Percentiles rank a stretch among this genome's conserved stretches.
Conservation (phyloP, 768 basidiomycete genomes). For the Coprinopsis sp. region DNA sequence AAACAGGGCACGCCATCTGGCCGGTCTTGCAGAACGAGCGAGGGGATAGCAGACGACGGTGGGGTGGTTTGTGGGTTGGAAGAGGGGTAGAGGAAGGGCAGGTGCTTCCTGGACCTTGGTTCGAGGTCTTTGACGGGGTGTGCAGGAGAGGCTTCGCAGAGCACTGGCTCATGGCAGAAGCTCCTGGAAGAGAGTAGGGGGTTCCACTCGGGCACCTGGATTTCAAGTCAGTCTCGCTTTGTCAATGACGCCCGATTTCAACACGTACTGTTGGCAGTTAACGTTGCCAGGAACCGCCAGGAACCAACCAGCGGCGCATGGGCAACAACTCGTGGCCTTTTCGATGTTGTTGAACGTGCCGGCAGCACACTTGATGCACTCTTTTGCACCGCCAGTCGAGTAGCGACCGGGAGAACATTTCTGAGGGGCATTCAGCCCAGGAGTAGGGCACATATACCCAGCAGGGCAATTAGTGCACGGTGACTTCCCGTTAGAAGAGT, state of each 20-base stretch:
- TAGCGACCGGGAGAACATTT: slow-evolving; percentile 23
- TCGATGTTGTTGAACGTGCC: slow-evolving; percentile 24
- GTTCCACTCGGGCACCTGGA: slow-evolving; percentile 20
- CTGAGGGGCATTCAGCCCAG: slow-evolving; percentile 16
- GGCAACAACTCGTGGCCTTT: slow-evolving; percentile 22
- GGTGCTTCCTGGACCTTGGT: slow-evolving; percentile 10
- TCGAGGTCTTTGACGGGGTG: slow-evolving; percentile 12
- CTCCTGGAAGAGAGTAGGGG: slow-evolving; percentile 24
- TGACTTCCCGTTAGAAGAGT: slow-evolving; percentile 12
- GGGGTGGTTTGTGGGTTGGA: background rate
- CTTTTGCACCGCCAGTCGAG: slow-evolving; percentile 17
- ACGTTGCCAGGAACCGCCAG: slow-evolving; percentile 21
- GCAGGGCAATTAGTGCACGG: slow-evolving; percentile 18
- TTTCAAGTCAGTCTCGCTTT: background rate
- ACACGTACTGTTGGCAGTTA: slow-evolving; percentile 20
- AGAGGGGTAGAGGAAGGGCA: slow-evolving; percentile 18
- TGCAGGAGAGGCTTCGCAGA: slow-evolving; percentile 15
- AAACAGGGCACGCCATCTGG: slow-evolving; percentile 22
- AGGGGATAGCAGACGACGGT: background rate
- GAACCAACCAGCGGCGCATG: slow-evolving; percentile 24
- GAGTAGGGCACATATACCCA: slow-evolving; percentile 20
- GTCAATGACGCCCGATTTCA: background rate
- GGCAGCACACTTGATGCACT: slow-evolving; percentile 19
- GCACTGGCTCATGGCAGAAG: slow-evolving; percentile 14
- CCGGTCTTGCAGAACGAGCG: slow-evolving; percentile 9